Percentiles rank a stretch among this genome's conserved stretches.
Evolutionary conservation across 2,329 filamentous ascomycete species (phyloP).

Genomic region (Fusarium mexicanum): DNA sequence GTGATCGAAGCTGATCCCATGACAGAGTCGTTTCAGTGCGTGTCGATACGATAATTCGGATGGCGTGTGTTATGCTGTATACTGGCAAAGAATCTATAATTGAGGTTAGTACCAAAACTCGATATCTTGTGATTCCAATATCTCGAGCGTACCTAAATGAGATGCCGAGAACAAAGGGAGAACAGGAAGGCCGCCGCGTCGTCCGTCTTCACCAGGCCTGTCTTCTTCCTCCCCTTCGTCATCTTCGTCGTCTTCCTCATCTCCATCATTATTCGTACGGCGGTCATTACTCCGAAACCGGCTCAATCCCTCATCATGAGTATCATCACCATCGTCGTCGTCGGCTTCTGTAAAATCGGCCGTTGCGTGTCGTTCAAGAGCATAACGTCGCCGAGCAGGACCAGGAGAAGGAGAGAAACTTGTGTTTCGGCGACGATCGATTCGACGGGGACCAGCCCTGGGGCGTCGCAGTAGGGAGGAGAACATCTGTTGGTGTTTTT

Average conservation of each 20-base stretch:
- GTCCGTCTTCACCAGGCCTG: slow-evolving; percentile 46
- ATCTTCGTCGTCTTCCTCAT: slow-evolving; percentile 58
- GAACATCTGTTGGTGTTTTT: slow-evolving; percentile 47
- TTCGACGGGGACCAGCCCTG: slow-evolving; percentile 48
- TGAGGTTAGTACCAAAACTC: slow-evolving; percentile 1
- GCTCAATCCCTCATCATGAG: slow-evolving; percentile 49
- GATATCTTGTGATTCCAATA: not conserved
- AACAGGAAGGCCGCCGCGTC: slow-evolving; percentile 50
- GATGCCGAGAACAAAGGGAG: slow-evolving; percentile 84
- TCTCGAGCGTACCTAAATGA: slow-evolving; percentile 70
- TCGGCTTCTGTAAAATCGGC: slow-evolving; percentile 74
- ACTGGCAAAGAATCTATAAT: slow-evolving; percentile 82
- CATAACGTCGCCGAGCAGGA: slow-evolving; percentile 42
- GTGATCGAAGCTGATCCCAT: slow-evolving; percentile 96
- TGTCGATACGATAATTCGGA: slow-evolving; percentile 83
- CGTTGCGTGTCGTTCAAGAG: slow-evolving; percentile 60
- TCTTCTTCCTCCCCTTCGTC: slow-evolving; percentile 58
- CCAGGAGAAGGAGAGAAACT: slow-evolving; percentile 47
- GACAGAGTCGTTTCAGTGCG: slow-evolving; percentile 91
- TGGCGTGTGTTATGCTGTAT: slow-evolving; percentile 89
- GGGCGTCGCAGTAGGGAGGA: slow-evolving; percentile 50
- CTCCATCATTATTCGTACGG: slow-evolving; percentile 50
- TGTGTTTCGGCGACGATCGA: slow-evolving; percentile 42
- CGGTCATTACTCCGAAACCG: slow-evolving; percentile 37
- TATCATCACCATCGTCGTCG: slow-evolving; percentile 59